These are phyloP conservation scores for Yamadazyma ubonensis DNA, from an alignment of 805 yeast genomes.

Conservation along the genomic window DNA sequence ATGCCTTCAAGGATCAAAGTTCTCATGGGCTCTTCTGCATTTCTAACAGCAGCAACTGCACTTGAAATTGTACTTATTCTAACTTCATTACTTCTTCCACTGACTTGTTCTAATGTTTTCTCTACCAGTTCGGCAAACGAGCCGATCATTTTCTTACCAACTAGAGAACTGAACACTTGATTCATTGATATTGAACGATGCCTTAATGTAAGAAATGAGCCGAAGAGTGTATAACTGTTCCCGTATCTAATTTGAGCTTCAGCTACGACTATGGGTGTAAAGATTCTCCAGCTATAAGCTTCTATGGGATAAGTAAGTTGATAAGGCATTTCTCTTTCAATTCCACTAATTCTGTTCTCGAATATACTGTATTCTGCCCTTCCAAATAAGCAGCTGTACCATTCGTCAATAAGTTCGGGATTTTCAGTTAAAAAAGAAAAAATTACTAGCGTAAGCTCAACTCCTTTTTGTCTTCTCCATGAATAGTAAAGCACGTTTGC, in stretches of 20 bases:
- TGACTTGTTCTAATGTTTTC: no score
- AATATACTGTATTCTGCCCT: background rate
- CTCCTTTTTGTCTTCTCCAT: background rate
- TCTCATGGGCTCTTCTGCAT: background rate
- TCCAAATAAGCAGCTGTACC: background rate
- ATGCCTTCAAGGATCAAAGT: background rate
- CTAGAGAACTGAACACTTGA: background rate
- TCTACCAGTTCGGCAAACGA: no score
- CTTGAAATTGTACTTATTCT: no score
- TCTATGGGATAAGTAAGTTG: background rate
- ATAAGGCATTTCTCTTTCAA: background rate
- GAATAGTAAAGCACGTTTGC: background rate
- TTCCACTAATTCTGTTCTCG: background rate
- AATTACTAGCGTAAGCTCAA: background rate
- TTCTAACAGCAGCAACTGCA: background rate
- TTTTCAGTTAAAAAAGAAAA: background rate
- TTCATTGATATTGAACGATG: background rate
- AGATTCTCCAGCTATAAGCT: constrained; percentile 4
- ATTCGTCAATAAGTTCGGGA: constrained; percentile 3
- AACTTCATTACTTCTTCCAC: no score
- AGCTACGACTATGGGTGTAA: background rate
- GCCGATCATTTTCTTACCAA: background rate
- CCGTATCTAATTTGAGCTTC: background rate
- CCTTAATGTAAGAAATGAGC: background rate
- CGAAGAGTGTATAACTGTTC: background rate